phyloP scores from a whole-genome alignment of 192 early-diverging fungal species.

The Umbelopsis isabellina region DNA sequence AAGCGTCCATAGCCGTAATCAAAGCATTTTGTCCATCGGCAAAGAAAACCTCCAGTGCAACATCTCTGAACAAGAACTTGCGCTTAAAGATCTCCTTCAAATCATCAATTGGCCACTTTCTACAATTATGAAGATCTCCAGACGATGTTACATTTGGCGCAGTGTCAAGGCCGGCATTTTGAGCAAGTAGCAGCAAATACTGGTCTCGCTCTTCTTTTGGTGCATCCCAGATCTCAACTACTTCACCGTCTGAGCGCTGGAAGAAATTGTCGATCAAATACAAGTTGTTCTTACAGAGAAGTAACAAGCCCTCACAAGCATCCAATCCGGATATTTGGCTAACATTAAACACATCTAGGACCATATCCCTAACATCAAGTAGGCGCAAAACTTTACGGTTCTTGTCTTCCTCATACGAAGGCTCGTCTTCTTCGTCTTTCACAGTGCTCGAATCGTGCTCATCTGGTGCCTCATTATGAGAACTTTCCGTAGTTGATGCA shows the following conservation, averaged over 20 bases:
- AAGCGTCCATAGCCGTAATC: slow-evolving; percentile 64
- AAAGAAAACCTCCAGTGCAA: slow-evolving; percentile 83
- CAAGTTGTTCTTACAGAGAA: slow-evolving; percentile 71
- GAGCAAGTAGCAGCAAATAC: slow-evolving; percentile 57
- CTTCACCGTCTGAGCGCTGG: slow-evolving; percentile 61
- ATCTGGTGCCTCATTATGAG: not conserved
- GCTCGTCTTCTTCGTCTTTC: slow-evolving; percentile 49
- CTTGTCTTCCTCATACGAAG: slow-evolving; percentile 66
- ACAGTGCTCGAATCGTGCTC: slow-evolving; percentile 38
- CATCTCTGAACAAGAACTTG: slow-evolving; percentile 67
- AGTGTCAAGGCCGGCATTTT: slow-evolving; percentile 48
- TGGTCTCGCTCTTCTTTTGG: slow-evolving; percentile 62
- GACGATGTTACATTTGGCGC: slow-evolving; percentile 38
- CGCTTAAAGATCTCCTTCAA: slow-evolving; percentile 68
- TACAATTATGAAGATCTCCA: slow-evolving; percentile 51
- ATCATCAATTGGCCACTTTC: slow-evolving; percentile 61
- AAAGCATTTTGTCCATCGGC: slow-evolving; percentile 72
- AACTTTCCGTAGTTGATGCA: not conserved
- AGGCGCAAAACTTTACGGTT: slow-evolving; percentile 72
- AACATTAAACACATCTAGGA: slow-evolving; percentile 72
- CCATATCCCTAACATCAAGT: slow-evolving; percentile 69
- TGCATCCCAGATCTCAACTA: slow-evolving; percentile 76
- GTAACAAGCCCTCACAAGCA: slow-evolving; percentile 67
- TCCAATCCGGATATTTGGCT: slow-evolving; percentile 70
- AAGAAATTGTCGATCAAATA: slow-evolving; percentile 77